Evolutionary conservation across 345 rosid species (phyloP), one percentile per base, ranked within the genome.

Genomic region (Camelina neglecta): DNA sequence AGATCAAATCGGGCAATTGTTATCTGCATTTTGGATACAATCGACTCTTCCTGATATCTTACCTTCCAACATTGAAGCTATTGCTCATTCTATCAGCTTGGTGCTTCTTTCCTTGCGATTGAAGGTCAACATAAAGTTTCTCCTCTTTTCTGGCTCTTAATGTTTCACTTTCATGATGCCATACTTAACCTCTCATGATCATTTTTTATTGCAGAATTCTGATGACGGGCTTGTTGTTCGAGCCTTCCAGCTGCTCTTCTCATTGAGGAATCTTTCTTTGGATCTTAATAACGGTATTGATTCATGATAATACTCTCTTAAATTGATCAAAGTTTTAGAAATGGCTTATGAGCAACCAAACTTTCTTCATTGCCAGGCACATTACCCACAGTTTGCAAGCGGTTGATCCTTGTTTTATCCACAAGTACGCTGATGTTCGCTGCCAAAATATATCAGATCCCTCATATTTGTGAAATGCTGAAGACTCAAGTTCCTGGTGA

Each of bases 11-110:
- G 77, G 90, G 76, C 98, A 87, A 60, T 76, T 95, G 82, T 83
- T 92, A 45, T 95, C 98, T 65, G 89, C 93, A 57, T 88, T 90
- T 79, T 92, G 99, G 98, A 78, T 87, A 53, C 98, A 92, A 82
- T 89, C 90, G 5, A 79, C 81, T 51, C 85, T 87, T 73, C 86
- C 96, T 0, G 96, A 95, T 78, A 90, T 86, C 76, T 72, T 76
- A 75, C 98, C 99, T 75, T 84, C 94, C 66, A 91, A 88, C 83
- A 55, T 93, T 71, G 98, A 90, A 85, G 96, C 98, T 63, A 89
- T 96, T 79, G 91, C 93, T 75, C 98, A 88, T 84, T 96, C 98
- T 69, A 87, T 89, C 70, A 76, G 69, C 73, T 55, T 88, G 75
- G 85, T 90, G 54, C 80, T 89, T 66, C 86, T 88, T 81, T 93